Percentiles rank a stretch among this genome's conserved stretches.
Evolutionary conservation across 139 green algal genomes (phyloP).

Genomic region (Chlorella vulgaris): DNA sequence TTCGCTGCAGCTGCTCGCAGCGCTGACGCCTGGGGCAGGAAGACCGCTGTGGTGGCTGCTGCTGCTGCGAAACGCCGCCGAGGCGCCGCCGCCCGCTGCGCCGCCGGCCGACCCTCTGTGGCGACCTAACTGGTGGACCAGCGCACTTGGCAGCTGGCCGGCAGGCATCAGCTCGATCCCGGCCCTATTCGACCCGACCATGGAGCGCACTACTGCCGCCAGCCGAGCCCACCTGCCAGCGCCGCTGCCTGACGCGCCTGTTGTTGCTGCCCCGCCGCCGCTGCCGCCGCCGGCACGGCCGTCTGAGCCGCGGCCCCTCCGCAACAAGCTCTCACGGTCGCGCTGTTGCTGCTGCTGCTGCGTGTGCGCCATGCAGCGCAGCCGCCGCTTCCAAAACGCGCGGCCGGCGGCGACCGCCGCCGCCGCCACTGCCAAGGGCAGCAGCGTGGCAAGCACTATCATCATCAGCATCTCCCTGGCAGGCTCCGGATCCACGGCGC

Average conservation of each 20-base stretch:
- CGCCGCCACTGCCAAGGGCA: not conserved
- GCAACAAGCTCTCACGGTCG: not conserved
- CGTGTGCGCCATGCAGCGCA: not conserved
- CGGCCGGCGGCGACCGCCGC: too few relatives aligned
- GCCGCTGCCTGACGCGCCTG: too few relatives aligned
- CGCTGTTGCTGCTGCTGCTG: not conserved
- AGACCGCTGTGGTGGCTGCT: too few relatives aligned
- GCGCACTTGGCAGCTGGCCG: not conserved
- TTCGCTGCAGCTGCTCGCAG: too few relatives aligned
- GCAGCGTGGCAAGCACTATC: not conserved
- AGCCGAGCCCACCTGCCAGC: not conserved
- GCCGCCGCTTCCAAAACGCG: too few relatives aligned
- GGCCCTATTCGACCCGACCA: not conserved
- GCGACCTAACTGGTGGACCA: not conserved
- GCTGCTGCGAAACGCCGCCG: too few relatives aligned
- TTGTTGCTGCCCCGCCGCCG: too few relatives aligned
- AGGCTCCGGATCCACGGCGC: not conserved
- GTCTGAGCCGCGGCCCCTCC: not conserved
- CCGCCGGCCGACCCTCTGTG: too few relatives aligned
- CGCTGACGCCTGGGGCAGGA: too few relatives aligned
- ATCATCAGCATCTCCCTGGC: not conserved
- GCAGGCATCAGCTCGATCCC: not conserved
- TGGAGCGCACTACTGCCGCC: not conserved
- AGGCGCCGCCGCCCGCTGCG: too few relatives aligned
- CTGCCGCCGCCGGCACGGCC: too few relatives aligned